These are phyloP conservation scores for Mycosarcoma mackinlayi DNA, from an alignment of 1,284 basidiomycete genomes.

Conservation along the genomic window DNA sequence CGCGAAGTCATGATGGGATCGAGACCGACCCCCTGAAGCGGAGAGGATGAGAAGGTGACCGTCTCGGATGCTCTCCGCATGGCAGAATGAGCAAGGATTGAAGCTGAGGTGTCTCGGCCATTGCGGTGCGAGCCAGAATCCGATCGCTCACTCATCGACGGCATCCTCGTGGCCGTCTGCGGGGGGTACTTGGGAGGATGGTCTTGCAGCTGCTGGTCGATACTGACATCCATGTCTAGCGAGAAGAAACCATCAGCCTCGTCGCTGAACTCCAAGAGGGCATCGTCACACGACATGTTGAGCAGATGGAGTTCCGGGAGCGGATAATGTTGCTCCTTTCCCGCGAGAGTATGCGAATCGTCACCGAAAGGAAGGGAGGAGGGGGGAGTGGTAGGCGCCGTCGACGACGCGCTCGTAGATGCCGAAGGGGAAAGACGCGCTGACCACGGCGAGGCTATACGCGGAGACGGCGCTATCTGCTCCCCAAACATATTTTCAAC, in stretches of 20 bases:
- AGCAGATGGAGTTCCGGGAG: constrained; percentile 37
- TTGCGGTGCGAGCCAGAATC: constrained; percentile 11
- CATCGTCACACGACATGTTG: constrained; percentile 42
- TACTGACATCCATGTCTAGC: constrained; percentile 55
- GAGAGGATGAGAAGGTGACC: constrained; percentile 31
- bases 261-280: constrained; percentile 33
- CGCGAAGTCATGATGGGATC: constrained; percentile 35
- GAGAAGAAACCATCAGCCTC: constrained; percentile 57
- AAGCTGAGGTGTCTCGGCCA: constrained; percentile 6
- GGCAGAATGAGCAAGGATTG: constrained; percentile 16
- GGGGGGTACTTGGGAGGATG: background rate
- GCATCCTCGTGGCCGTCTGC: background rate
- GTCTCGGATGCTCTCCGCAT: constrained; percentile 31
- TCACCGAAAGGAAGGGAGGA: constrained; percentile 3
- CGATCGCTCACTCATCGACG: constrained; percentile 10
- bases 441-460: constrained; percentile 39
- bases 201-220: constrained; percentile 36
- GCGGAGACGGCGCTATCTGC: constrained; percentile 26
- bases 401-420: constrained; percentile 38
- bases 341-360: background rate
- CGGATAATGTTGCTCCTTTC: constrained; percentile 11
- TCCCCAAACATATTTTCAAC: constrained; percentile 39
- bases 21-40: constrained; percentile 28
- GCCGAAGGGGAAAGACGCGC: constrained; percentile 41
- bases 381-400: constrained; percentile 38